Conservation (phyloP, 331 rosid species). For the Quercus lobata region DNA sequence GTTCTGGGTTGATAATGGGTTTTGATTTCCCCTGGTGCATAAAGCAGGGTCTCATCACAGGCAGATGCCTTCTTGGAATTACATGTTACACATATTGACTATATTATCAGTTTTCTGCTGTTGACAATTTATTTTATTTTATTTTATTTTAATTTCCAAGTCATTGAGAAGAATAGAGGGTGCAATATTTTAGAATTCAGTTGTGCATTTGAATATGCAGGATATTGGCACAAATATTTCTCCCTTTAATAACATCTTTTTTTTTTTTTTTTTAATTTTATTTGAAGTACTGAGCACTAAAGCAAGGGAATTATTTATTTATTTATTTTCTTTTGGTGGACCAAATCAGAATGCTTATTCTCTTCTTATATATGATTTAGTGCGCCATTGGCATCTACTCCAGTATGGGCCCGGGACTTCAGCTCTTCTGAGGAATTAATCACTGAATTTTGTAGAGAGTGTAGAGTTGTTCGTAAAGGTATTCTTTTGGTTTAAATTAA, state of each 20-base stretch:
- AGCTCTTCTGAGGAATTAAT: conserved; percentile 80
- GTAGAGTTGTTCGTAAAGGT: conserved; percentile 97
- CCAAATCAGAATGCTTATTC: conserved; percentile 17
- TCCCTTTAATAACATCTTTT: background rate
- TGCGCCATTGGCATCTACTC: conserved; percentile 85
- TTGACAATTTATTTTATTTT: background rate
- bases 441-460: conserved; percentile 95
- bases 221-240: background rate
- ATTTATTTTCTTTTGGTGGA: background rate
- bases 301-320: background rate
- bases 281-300: background rate
- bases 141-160: background rate
- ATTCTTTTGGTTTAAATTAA: conserved; percentile 4
- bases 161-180: background rate
- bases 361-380: conserved; percentile 33
- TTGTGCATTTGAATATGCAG: background rate
- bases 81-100: background rate
- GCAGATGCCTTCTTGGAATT: background rate
- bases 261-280: too few relatives aligned
- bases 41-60: background rate
- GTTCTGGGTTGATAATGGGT: too few relatives aligned
- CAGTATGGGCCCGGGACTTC: conserved; percentile 88
- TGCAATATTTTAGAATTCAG: background rate
- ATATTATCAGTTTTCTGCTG: background rate
- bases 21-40: background rate